Conservation (phyloP, 306 rosid genomes). For the Luffa acutangula region DNA sequence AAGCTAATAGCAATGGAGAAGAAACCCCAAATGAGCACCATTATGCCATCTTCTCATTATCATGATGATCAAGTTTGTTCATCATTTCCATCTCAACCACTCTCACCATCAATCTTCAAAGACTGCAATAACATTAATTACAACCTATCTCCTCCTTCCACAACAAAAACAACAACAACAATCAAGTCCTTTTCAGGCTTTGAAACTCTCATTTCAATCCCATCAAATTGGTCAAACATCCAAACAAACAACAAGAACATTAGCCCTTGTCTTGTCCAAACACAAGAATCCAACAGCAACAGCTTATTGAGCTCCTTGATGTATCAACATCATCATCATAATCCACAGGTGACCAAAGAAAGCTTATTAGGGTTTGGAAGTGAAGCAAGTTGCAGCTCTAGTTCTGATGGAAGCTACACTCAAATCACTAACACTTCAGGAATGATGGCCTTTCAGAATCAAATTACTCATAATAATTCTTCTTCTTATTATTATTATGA, state of each 20-base stretch:
- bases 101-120: neutral
- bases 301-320: neutral
- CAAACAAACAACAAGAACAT: neutral
- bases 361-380: conserved; percentile 1
- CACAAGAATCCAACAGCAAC: neutral
- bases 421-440: neutral
- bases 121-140: neutral
- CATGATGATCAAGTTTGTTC: neutral
- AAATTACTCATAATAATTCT: neutral
- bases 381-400: neutral
- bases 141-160: neutral
- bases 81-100: conserved; percentile 4
- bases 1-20: conserved; percentile 2
- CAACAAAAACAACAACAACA: neutral
- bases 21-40: neutral
- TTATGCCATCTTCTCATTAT: neutral
- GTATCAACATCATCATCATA: neutral
- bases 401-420: neutral
- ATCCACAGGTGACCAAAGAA: neutral
- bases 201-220: conserved; percentile 5
- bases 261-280: conserved; percentile 4
- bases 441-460: neutral
- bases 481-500: neutral
- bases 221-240: conserved; percentile 8
- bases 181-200: neutral